Evolutionary conservation across 2,329 filamentous ascomycete genomes (phyloP), one percentile per base, ranked within the genome.

Genomic region (Sporothrix schenckii): DNA sequence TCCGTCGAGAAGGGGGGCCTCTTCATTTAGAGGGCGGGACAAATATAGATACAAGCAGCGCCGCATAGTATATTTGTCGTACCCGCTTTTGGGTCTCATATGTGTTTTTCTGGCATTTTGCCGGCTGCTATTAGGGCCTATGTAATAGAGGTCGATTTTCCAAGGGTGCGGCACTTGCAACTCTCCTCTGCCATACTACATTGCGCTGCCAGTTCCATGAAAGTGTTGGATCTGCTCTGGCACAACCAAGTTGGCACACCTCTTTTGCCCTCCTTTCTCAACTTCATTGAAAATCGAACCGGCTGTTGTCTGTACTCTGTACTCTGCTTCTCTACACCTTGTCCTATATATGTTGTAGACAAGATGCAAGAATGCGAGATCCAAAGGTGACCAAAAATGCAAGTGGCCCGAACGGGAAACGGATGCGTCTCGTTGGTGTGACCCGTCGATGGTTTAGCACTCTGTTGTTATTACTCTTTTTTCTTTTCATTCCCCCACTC

Each of bases 81-180:
- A 21, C 19, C 52, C 50, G 34, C 47, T 58, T 27, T n/a, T 68
- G 66, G 50, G 27, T 44, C 52, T 54, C 34, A 7, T 69, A 41
- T 30, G 4, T 5, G 7, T 34, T 34, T 7, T 4, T 7, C 6
- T 34, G 34, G 54, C 56, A 60, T 69, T 52, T 50, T 61, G 54
- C 41, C 67, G 67, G 67, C 54, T 27, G 30, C 13, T 47, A 7
- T 63, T 49, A 5, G 44, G 44, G 34, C 34, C 34, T 34, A 0
- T 34, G 34, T 7, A 6, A 34, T 34, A 1, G 34, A 7, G 34
- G 34, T 34, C 7, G 1, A 34, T 9, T 34, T 34, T 34, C 2
- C 1, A 34, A 9, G 34, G 9, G 34, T 19, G 44, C 41, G 61
- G 44, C 61, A 66, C 11, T n/a, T 44, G 30, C 9, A 9, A 16